phyloP scores from a whole-genome alignment of 345 rosid species.

The Dovyalis caffra region DNA sequence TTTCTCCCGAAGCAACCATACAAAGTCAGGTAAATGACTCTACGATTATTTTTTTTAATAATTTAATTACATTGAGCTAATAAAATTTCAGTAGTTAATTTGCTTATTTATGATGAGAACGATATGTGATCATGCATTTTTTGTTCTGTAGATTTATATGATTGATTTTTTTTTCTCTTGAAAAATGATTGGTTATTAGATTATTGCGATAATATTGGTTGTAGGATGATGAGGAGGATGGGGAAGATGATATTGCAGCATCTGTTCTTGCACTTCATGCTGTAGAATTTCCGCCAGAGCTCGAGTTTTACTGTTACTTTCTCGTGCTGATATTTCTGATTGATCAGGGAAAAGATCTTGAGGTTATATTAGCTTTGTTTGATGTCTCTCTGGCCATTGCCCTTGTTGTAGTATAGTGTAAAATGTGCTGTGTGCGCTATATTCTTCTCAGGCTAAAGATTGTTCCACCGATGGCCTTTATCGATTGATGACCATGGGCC shows the following conservation, averaged over 20 bases:
- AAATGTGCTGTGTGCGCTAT: background rate
- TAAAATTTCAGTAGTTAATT: too few relatives aligned
- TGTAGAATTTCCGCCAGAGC: slow-evolving; percentile 59
- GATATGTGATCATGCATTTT: too few relatives aligned
- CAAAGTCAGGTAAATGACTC: background rate
- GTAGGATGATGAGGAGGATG: slow-evolving; percentile 72
- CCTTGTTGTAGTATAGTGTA: background rate
- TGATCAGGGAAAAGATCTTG: slow-evolving; percentile 65
- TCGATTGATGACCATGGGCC: slow-evolving; percentile 56
- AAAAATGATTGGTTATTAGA: too few relatives aligned
- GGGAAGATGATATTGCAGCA: slow-evolving; percentile 81
- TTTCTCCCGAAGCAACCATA: background rate
- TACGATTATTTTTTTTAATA: background rate
- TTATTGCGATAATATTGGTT: background rate
- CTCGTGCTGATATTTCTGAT: slow-evolving; percentile 67
- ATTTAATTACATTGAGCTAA: background rate
- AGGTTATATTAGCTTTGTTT: slow-evolving; percentile 36
- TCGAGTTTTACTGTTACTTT: slow-evolving; percentile 67
- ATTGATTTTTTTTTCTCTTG: background rate
- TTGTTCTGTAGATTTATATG: too few relatives aligned
- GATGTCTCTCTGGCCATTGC: background rate
- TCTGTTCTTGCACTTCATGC: slow-evolving; percentile 45
- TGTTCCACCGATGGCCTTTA: slow-evolving; percentile 74
- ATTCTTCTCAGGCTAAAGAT: slow-evolving; percentile 65
- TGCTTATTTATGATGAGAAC: too few relatives aligned